These are phyloP conservation scores for Begonia loranthoides DNA, from an alignment of 306 rosid genomes.

Conservation along the genomic window DNA sequence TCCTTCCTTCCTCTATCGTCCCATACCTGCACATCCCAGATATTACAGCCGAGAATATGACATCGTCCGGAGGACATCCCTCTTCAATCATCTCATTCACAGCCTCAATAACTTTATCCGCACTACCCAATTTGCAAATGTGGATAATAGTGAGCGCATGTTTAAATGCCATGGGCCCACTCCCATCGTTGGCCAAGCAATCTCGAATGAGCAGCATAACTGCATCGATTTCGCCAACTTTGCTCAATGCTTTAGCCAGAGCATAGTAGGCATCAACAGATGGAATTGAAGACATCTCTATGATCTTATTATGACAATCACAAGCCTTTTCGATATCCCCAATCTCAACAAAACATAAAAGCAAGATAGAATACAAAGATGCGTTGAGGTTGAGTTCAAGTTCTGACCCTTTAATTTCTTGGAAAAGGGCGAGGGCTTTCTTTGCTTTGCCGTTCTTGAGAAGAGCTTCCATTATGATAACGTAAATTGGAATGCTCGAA, in stretches of 20 bases:
- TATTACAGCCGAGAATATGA: constrained; percentile 43
- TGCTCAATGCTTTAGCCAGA: constrained; percentile 58
- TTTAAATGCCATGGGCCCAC: constrained; percentile 65
- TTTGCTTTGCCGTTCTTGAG: constrained; percentile 30
- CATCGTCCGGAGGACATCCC: constrained; percentile 37
- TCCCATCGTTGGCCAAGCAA: constrained; percentile 47
- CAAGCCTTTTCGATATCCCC: constrained; percentile 55
- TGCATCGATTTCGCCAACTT: constrained; percentile 60
- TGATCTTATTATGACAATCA: constrained; percentile 47
- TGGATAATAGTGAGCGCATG: constrained; percentile 53
- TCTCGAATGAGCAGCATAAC: constrained; percentile 66
- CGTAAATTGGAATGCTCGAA: constrained; percentile 36
- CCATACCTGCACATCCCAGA: constrained; percentile 72
- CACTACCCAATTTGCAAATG: constrained; percentile 41
- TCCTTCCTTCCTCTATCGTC: constrained; percentile 73
- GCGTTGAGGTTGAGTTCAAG: constrained; percentile 43
- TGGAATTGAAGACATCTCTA: constrained; percentile 63
- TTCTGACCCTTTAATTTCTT: constrained; percentile 33
- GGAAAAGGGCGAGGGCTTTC: constrained; percentile 44
- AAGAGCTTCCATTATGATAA: constrained; percentile 47
- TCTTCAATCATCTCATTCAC: constrained; percentile 65
- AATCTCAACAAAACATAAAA: constrained; percentile 42
- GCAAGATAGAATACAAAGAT: constrained; percentile 28
- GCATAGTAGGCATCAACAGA: constrained; percentile 42
- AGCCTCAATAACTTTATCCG: constrained; percentile 42